These are phyloP conservation scores for Cyclotella baltica DNA, from an alignment of 108 stramenopile genomes.

Conservation along the genomic window DNA sequence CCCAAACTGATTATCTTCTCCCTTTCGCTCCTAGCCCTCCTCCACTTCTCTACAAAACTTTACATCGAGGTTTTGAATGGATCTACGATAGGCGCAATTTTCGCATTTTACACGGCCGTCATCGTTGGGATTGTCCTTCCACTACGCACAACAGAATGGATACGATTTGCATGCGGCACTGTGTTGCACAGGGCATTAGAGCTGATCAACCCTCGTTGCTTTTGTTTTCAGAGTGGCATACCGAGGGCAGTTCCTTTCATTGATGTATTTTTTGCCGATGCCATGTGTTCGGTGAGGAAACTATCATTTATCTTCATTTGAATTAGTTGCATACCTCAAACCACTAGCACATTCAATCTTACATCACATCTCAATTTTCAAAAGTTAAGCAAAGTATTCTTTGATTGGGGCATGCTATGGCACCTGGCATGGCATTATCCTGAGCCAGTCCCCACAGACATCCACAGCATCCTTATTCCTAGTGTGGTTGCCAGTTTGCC, in stretches of 20 bases:
- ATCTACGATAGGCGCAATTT: constrained; percentile 76
- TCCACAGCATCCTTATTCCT: constrained; percentile 81
- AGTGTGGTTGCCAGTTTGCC: constrained; percentile 74
- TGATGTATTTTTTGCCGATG: constrained; percentile 90
- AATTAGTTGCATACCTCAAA: background rate
- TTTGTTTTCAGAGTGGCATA: constrained; percentile 43
- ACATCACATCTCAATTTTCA: background rate
- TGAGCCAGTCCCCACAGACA: constrained; percentile 65
- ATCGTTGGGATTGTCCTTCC: constrained; percentile 65
- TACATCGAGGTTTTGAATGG: constrained; percentile 76
- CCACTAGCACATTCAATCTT: background rate
- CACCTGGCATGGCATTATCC: constrained; percentile 87
- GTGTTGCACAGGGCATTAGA: constrained; percentile 70
- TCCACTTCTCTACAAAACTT: constrained; percentile 65
- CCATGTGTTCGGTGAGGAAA: constrained; percentile 80
- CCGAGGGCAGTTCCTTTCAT: constrained; percentile 83
- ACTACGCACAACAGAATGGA: constrained; percentile 66
- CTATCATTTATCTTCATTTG: constrained; percentile 60
- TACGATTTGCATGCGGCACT: constrained; percentile 62
- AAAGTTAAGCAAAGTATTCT: constrained; percentile 81
- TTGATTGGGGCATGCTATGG: constrained; percentile 90
- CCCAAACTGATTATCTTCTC: constrained; percentile 67
- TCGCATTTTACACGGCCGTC: constrained; percentile 72
- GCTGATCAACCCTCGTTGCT: constrained; percentile 80
- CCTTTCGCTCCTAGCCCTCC: constrained; percentile 56